A percentile compares a stretch with the other conserved stretches of the same genome.
These are phyloP conservation scores for Gynochthodes officinalis DNA, from an alignment of 257 asterid species.

Conservation along the genomic window DNA sequence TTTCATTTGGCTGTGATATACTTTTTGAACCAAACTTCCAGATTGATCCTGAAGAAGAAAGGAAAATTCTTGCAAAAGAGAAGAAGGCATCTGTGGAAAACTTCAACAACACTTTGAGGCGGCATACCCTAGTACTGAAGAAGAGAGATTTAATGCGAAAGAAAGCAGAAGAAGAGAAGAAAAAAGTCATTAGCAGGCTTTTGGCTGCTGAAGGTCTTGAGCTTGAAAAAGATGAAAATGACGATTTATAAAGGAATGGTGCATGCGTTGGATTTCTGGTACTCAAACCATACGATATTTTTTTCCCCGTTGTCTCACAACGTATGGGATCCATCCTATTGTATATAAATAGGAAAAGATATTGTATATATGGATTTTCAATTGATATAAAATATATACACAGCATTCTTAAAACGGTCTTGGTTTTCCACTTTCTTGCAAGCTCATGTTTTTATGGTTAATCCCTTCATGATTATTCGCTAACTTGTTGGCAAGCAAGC, in stretches of 20 bases:
- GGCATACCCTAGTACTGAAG: constrained; percentile 74
- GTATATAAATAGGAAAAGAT: constrained; percentile 7
- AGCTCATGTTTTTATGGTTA: not conserved
- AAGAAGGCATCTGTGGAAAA: constrained; percentile 72
- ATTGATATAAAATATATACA: not conserved
- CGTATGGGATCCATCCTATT: not conserved
- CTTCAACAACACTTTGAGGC: constrained; percentile 63
- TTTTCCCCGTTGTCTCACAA: not conserved
- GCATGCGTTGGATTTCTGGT: constrained; percentile 2
- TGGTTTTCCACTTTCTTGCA: not conserved
- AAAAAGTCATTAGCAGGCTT: constrained; percentile 57
- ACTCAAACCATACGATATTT: not conserved
- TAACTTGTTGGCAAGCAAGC: not conserved
- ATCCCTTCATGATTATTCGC: not conserved
- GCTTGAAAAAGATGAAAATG: constrained; percentile 67
- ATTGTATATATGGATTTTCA: constrained; percentile 14
- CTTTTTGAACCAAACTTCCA: constrained; percentile 24
- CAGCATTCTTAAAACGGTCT: not conserved
- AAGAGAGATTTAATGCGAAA: constrained; percentile 73
- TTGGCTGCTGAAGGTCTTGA: constrained; percentile 97
- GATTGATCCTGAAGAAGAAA: constrained; percentile 91
- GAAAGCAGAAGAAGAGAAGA: constrained; percentile 81
- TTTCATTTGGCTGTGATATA: not conserved
- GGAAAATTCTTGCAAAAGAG: constrained; percentile 78
- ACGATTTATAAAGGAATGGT: constrained; percentile 24